A percentile compares a stretch with the other conserved stretches of the same genome.
Evolutionary conservation across 2,329 filamentous ascomycete species (phyloP).

Genomic region (Colletotrichum somersetense): DNA sequence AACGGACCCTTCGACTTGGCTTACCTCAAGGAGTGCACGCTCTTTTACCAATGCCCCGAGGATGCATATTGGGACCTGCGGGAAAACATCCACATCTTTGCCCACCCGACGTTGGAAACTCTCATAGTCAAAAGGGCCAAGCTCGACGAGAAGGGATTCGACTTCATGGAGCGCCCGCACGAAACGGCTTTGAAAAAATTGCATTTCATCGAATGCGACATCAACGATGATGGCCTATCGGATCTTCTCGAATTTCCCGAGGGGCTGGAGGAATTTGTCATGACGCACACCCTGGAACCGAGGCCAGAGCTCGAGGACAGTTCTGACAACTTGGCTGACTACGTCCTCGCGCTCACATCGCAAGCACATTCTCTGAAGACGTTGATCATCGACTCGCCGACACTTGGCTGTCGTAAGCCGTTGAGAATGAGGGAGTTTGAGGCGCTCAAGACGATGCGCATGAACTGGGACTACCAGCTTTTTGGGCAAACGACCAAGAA

Average conservation of each 20-base stretch:
- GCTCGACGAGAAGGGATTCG: slow-evolving; percentile 61
- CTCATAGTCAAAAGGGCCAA: slow-evolving; percentile 60
- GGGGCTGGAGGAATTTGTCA: slow-evolving; percentile 60
- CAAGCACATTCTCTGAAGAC: slow-evolving; percentile 57
- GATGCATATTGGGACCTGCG: slow-evolving; percentile 63
- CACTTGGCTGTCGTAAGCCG: slow-evolving; percentile 55
- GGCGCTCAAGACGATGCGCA: slow-evolving; percentile 54
- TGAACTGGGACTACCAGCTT: slow-evolving; percentile 63
- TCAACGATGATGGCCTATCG: slow-evolving; percentile 58
- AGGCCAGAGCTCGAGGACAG: slow-evolving; percentile 60
- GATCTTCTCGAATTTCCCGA: slow-evolving; percentile 58
- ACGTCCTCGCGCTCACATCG: slow-evolving; percentile 58
- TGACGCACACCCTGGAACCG: slow-evolving; percentile 58
- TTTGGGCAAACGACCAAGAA: slow-evolving; percentile 60
- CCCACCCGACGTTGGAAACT: slow-evolving; percentile 61
- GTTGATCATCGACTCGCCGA: slow-evolving; percentile 60
- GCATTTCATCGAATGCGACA: slow-evolving; percentile 63
- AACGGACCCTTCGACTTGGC: slow-evolving; percentile 65
- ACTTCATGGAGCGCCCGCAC: slow-evolving; percentile 61
- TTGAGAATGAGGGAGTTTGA: slow-evolving; percentile 60
- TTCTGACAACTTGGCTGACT: slow-evolving; percentile 61
- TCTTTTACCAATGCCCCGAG: slow-evolving; percentile 61
- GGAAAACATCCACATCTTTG: slow-evolving; percentile 65
- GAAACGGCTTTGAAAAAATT: slow-evolving; percentile 59
- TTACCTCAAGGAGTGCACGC: slow-evolving; percentile 59